Evolutionary conservation across 1,139 yeast genomes (phyloP).

Genomic region (Candida frijolesensis): DNA sequence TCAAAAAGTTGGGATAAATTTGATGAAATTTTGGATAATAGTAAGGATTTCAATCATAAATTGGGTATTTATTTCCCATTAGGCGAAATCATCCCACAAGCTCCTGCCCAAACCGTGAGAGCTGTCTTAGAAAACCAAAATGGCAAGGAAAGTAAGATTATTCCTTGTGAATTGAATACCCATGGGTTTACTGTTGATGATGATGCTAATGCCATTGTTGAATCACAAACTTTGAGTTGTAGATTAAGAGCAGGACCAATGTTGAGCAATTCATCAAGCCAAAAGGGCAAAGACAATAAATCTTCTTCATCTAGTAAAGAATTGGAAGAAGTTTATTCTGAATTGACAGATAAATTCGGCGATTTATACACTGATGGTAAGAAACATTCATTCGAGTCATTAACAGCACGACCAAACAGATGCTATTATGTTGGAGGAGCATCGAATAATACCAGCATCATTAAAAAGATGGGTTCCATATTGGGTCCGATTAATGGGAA

Average conservation of each 20-base stretch:
- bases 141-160: constrained; percentile 20
- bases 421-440: constrained; percentile 90
- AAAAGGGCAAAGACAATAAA: neutral
- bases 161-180: constrained; percentile 19
- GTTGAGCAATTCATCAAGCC: constrained; percentile 29
- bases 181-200: constrained; percentile 51
- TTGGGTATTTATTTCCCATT: constrained; percentile 85
- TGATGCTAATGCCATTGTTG: constrained; percentile 79
- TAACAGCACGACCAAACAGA: constrained; percentile 63
- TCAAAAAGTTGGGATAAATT: constrained; percentile 64
- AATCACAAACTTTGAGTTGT: constrained; percentile 85
- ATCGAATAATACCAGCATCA: constrained; percentile 68
- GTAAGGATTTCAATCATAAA: constrained; percentile 31
- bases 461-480: constrained; percentile 68
- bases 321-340: constrained; percentile 24
- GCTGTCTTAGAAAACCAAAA: constrained; percentile 33
- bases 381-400: constrained; percentile 41
- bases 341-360: constrained; percentile 37
- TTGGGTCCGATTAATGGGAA: constrained; percentile 67
- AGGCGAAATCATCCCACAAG: constrained; percentile 88
- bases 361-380: constrained; percentile 53
- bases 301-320: constrained; percentile 9
- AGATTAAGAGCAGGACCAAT: constrained; percentile 79
- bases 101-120: constrained; percentile 58
- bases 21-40: constrained; percentile 52